Evolutionary conservation across 208 protist species (phyloP), one percentile per base, ranked within the genome.

Genomic region (Leishmania martiniquensis): DNA sequence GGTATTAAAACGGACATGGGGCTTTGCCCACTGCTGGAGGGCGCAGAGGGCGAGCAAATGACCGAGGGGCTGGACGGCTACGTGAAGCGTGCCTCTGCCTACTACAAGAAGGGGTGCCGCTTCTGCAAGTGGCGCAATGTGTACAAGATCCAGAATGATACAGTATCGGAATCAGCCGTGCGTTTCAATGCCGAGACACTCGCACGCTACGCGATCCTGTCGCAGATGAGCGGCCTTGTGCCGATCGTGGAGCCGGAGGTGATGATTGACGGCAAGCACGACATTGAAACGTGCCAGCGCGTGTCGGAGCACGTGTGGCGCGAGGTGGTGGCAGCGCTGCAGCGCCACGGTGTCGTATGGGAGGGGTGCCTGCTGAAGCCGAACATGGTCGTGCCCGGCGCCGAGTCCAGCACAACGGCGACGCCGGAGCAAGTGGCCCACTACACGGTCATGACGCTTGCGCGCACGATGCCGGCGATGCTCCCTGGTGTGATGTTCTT

Each of bases 51-150:
- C 55, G 98, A 99, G 85, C 97, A 98, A 68, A 91, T 91, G 72
- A 99, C 98, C 3, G 96, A 98, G 82, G 99, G 99, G 72, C 89
- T 99, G 42, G 98, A 99, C 85, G 95, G 95, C 74, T 97, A 99
- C 67, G 86, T 79, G 51, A 88, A 96, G 75, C 92, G 98, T 34
- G 96, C 90, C 49, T 70, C 75, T 39, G 88, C 97, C 71, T 99
- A 99, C 90, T 99, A 99, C 91, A 82, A 97, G 76, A 65, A 86
- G 44, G 99, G 99, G 73, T 98, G 97, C 75, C 91, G 98, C 78
- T 99, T 99, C 83, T 98, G 98, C 88, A 99, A 99, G 90, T 99
- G 99, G 98, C 92, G 95, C 72, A 95, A 95, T 75, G 98, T 98
- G 57, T 92, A 98, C 81, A 98, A 98, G 75, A 98, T 99, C 82